A percentile compares a stretch with the other conserved stretches of the same genome.
phyloP scores from a whole-genome alignment of 176 grass and related monocot species.

The Lolium rigidum region DNA sequence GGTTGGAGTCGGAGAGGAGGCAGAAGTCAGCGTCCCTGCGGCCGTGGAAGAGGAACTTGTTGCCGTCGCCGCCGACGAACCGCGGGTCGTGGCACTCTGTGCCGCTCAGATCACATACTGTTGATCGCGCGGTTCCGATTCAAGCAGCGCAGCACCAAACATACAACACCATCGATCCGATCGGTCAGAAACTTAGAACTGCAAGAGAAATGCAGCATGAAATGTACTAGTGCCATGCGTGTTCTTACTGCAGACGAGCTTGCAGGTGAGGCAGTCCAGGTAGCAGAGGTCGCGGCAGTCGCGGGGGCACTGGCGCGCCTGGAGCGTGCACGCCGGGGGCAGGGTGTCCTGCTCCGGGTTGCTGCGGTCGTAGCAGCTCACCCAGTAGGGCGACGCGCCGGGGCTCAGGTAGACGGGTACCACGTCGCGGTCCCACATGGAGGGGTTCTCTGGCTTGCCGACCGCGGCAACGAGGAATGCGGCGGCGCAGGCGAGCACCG shows the following conservation, averaged over 20 bases:
- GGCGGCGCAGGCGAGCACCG: constrained; percentile 23
- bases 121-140: too few relatives aligned
- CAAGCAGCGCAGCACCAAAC: too few relatives aligned
- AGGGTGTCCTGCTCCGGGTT: not conserved
- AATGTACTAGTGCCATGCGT: not conserved
- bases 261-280: constrained; percentile 59
- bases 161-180: too few relatives aligned
- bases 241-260: constrained; percentile 61
- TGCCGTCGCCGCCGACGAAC: constrained; percentile 26
- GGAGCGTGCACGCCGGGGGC: not conserved
- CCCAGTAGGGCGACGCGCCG: not conserved
- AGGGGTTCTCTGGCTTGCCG: not conserved
- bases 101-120: constrained; percentile 51
- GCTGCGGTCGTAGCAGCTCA: constrained; percentile 50
- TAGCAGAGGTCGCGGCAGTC: constrained; percentile 56
- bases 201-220: too few relatives aligned
- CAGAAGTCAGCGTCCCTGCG: constrained; percentile 67
- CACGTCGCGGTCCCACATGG: too few relatives aligned
- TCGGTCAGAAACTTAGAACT: too few relatives aligned
- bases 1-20: constrained; percentile 67
- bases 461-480: constrained; percentile 19
- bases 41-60: constrained; percentile 63
- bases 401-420: constrained; percentile 39
- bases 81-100: constrained; percentile 43
- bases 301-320: constrained; percentile 27